Evolutionary conservation across 2,329 filamentous ascomycete genomes (phyloP).

Genomic region (Biscogniauxia marginata): DNA sequence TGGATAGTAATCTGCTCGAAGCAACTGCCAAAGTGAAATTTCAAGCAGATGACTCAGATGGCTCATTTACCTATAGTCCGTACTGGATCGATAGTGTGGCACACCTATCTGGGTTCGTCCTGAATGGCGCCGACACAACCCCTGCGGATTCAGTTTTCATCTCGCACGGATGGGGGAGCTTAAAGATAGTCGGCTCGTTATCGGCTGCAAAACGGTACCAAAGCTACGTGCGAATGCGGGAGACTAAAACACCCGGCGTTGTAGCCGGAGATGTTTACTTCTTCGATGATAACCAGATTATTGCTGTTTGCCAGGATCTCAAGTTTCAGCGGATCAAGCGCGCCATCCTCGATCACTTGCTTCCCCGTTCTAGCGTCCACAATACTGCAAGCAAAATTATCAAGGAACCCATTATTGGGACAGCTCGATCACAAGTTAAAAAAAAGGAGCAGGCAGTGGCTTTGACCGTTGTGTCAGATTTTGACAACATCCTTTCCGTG

Average conservation of each 20-base stretch:
- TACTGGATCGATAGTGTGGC: constrained; percentile 29
- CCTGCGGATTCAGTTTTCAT: constrained; percentile 19
- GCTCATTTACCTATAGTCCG: constrained; percentile 18
- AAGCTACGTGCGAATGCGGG: constrained; percentile 28
- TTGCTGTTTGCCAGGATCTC: constrained; percentile 24
- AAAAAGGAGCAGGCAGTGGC: no score
- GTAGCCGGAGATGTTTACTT: constrained; percentile 27
- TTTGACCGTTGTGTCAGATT: no score
- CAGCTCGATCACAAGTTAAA: neutral
- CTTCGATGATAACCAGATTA: constrained; percentile 21
- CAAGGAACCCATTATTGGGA: neutral
- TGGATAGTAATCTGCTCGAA: constrained; percentile 26
- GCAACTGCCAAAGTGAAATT: constrained; percentile 27
- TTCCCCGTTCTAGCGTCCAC: no score
- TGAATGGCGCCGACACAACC: constrained; percentile 22
- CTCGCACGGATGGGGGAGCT: constrained; percentile 23
- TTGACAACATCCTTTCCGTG: no score
- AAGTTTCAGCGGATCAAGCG: constrained; percentile 26
- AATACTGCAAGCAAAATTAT: no score
- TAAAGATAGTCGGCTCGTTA: constrained; percentile 20
- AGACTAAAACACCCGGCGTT: constrained; percentile 12
- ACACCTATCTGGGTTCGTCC: constrained; percentile 30
- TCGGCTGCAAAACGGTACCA: constrained; percentile 13
- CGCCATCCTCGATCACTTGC: constrained; percentile 14
- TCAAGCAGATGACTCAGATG: constrained; percentile 5